Evolutionary conservation across 768 basidiomycete species (phyloP), one percentile per base, ranked within the genome.

Genomic region (Rhodotorula graminis): DNA sequence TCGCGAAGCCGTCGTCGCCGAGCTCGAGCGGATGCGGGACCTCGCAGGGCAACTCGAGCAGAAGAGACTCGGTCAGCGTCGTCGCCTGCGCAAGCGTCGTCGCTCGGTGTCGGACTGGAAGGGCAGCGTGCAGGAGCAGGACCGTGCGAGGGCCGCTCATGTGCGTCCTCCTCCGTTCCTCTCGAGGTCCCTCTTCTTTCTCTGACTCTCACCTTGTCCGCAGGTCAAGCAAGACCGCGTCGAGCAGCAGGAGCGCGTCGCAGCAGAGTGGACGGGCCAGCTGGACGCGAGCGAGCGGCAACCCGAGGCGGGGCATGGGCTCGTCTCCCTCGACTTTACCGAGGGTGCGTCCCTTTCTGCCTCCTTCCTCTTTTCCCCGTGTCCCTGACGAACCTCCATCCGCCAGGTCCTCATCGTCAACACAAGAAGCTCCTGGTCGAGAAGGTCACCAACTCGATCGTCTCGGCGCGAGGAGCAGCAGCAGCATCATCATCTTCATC

Each of bases 401-500:
- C n/a, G n/a, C 14, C 47, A 49, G 47, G 47, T 21, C 59, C 59
- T 18, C 47, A 60, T 10, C 65, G 65, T 3, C 50, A 52, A 59
- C 65, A 59, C 25, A 60, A 61, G 58, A 67, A 67, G 57, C 58
- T 67, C 76, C 67, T 69, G 64, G 57, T 71, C 74, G 49, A 59
- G 59, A 10, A 9, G 8, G 2, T 46, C 42, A 27, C 2, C 15
- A n/a, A n/a, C 18, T 0, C 33, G 33, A 21, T 25, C 8, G 37
- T 10, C 11, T 19, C 19, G 19, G 19, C 33, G 33, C 21, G 18
- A 23, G 47, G 10, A 23, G 21, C 47, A 10, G 21, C 47, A 21
- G 3, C 47, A 1, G 11, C 47, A 3, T 16, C 47, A 21, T 21
- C 47, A 21, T 16, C 47, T 9, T 14, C 47, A 3, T 16, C 47